Percentiles rank a stretch among this genome's conserved stretches.
Evolutionary conservation across 495 filamentous ascomycete species (phyloP).

Genomic region (Podospora conica): DNA sequence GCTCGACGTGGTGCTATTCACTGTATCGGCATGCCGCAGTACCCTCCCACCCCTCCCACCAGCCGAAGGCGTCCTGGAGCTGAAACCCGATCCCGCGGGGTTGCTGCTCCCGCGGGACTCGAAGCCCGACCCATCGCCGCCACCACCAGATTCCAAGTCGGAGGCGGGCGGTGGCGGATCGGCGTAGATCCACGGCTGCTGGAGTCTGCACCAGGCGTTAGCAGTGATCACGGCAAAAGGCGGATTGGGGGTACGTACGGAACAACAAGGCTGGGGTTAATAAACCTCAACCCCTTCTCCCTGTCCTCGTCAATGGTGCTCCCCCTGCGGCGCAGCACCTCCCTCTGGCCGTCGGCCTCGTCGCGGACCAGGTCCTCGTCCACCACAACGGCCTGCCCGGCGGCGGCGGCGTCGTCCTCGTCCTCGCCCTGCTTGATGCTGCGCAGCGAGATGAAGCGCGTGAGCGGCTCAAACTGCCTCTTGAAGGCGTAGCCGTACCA

Average conservation of each 20-base stretch:
- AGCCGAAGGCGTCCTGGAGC: conserved; percentile 1
- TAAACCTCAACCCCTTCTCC: conserved; percentile 59
- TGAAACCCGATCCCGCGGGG: conserved; percentile 3
- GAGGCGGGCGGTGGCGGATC: conserved; percentile 37
- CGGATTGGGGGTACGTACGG: conserved; percentile 44
- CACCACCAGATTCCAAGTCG: conserved; percentile 9
- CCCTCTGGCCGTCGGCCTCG: conserved; percentile 24
- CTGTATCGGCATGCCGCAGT: not conserved
- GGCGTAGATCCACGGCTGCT: conserved; percentile 49
- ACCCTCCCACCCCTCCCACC: not conserved
- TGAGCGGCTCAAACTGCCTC: conserved; percentile 73
- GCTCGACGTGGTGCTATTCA: conserved; percentile 28
- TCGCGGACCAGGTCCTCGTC: conserved; percentile 35
- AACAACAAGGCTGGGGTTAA: conserved; percentile 66
- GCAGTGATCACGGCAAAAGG: not conserved
- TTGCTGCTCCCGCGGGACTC: conserved; percentile 3
- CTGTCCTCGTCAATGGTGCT: conserved; percentile 60
- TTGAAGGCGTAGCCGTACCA: conserved; percentile 79
- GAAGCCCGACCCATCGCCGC: conserved; percentile 1
- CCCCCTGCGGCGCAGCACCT: conserved; percentile 28
- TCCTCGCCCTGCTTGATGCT: conserved; percentile 63
- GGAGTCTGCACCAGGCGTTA: conserved; percentile 28
- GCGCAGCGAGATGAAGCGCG: conserved; percentile 83
- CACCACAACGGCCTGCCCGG: conserved; percentile 30
- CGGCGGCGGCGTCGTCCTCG: conserved; percentile 6